Conservation (phyloP, 1,139 yeast species). For the Barnettozyma hawaiiensis region DNA sequence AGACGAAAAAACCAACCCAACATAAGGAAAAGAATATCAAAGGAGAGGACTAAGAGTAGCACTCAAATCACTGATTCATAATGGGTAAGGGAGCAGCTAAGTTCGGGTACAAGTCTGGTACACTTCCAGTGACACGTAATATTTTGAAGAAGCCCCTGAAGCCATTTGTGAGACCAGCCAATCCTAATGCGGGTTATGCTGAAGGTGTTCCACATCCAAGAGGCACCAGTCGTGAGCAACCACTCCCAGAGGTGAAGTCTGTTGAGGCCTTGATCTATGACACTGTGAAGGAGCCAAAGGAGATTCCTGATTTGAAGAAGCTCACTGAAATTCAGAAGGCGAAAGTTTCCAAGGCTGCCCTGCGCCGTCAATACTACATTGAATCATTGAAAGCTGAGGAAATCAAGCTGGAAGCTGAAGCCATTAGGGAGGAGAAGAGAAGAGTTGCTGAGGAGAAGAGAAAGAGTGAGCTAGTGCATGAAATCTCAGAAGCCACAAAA, state of each 20-base stretch:
- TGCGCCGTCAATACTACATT: conserved; percentile 67
- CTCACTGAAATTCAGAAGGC: conserved; percentile 47
- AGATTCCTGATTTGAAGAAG: conserved; percentile 28
- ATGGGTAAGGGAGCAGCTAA: conserved; percentile 44
- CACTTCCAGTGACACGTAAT: conserved; percentile 72
- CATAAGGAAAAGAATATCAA: neutral
- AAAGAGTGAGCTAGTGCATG: conserved; percentile 28
- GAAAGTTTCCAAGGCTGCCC: conserved; percentile 52
- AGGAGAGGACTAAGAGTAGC: neutral
- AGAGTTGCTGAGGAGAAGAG: conserved; percentile 29
- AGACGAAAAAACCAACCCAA: neutral
- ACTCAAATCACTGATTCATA: neutral
- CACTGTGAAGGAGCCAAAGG: conserved; percentile 40
- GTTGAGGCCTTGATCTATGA: conserved; percentile 52
- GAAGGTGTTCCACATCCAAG: conserved; percentile 70
- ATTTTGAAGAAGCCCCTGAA: conserved; percentile 63
- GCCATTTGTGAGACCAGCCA: conserved; percentile 45
- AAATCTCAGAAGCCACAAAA: conserved; percentile 46
- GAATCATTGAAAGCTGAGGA: conserved; percentile 65
- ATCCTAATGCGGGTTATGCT: conserved; percentile 61
- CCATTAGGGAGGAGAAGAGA: conserved; percentile 28
- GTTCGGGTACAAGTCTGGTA: conserved; percentile 63
- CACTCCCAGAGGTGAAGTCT: conserved; percentile 48
- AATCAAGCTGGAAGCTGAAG: conserved; percentile 38
- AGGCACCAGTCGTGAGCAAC: conserved; percentile 53